Evolutionary conservation across 2,329 filamentous ascomycete genomes (phyloP).

Genomic region (Fusarium buharicum): DNA sequence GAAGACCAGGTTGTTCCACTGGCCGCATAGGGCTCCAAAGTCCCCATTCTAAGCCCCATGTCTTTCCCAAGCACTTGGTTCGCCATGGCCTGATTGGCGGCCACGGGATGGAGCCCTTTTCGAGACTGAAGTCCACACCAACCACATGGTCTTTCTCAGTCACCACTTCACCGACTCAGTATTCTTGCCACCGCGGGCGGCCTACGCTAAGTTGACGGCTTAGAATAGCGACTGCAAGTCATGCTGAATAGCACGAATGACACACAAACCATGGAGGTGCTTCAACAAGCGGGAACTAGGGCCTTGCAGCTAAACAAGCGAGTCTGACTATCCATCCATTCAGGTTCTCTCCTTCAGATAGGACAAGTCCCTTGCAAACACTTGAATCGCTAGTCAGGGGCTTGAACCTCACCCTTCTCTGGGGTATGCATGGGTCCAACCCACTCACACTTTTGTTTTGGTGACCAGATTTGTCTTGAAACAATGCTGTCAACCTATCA

Average conservation of each 20-base stretch:
- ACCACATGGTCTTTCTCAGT: constrained; percentile 24
- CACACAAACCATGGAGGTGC: neutral
- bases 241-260: constrained; percentile 3
- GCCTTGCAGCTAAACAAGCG: constrained; percentile 36
- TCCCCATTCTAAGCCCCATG: constrained; percentile 35
- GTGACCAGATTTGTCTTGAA: constrained; percentile 46
- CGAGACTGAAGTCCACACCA: constrained; percentile 33
- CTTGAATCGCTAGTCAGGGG: constrained; percentile 43
- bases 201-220: constrained; percentile 43
- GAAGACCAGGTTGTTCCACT: constrained; percentile 25
- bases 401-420: constrained; percentile 35
- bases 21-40: constrained; percentile 31
- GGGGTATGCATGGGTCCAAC: constrained; percentile 31
- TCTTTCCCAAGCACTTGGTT: constrained; percentile 42
- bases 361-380: constrained; percentile 23
- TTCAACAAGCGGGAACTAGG: constrained; percentile 18
- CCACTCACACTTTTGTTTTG: constrained; percentile 41
- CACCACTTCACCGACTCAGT: constrained; percentile 36
- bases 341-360: constrained; percentile 13
- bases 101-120: constrained; percentile 30
- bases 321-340: constrained; percentile 13
- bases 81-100: constrained; percentile 45
- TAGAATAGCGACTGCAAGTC: constrained; percentile 24
- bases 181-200: constrained; percentile 41
- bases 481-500: constrained; percentile 49